Percentiles rank a stretch among this genome's conserved stretches.
phyloP scores from a whole-genome alignment of 2,329 filamentous ascomycete genomes.

The Zarea fungicola region DNA sequence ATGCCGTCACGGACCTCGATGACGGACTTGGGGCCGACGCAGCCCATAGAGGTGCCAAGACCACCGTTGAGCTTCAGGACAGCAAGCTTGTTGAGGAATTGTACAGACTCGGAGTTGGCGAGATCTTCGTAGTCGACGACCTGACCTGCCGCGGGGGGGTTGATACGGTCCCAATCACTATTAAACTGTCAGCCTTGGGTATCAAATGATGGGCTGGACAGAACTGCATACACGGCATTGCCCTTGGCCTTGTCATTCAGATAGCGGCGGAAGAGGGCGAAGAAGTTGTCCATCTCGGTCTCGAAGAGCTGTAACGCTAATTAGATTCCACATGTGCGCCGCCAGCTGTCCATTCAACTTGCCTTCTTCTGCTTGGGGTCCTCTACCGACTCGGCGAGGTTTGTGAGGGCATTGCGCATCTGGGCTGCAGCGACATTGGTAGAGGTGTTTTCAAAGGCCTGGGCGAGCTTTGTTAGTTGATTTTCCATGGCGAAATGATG shows the following conservation, averaged over 20 bases:
- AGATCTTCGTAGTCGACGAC: constrained; percentile 93
- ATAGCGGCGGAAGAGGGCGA: constrained; percentile 95
- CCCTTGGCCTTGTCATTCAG: constrained; percentile 99
- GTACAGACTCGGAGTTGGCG: constrained; percentile 81
- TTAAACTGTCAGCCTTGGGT: constrained; percentile 20
- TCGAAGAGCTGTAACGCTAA: constrained; percentile 73
- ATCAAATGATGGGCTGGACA: background rate
- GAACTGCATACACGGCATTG: constrained; percentile 66
- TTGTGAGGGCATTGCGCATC: constrained; percentile 97
- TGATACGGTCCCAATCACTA: constrained; percentile 95
- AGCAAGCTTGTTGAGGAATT: constrained; percentile 94
- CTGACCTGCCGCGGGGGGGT: constrained; percentile 85
- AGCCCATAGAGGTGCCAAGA: constrained; percentile 99
- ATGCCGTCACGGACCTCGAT: constrained; percentile 99
- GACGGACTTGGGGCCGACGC: constrained; percentile 97
- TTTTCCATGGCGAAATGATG: background rate
- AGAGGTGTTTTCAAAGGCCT: constrained; percentile 99
- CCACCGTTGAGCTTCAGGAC: constrained; percentile 99
- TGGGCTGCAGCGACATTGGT: constrained; percentile 96
- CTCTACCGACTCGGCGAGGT: constrained; percentile 81
- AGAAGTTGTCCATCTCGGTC: constrained; percentile 99
- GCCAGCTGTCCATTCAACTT: constrained; percentile 22
- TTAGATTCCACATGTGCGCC: constrained; percentile 10
- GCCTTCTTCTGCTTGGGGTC: constrained; percentile 83
- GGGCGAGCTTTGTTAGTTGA: constrained; percentile 23